Evolutionary conservation across 345 rosid species (phyloP).

Genomic region (Anacardium occidentale): DNA sequence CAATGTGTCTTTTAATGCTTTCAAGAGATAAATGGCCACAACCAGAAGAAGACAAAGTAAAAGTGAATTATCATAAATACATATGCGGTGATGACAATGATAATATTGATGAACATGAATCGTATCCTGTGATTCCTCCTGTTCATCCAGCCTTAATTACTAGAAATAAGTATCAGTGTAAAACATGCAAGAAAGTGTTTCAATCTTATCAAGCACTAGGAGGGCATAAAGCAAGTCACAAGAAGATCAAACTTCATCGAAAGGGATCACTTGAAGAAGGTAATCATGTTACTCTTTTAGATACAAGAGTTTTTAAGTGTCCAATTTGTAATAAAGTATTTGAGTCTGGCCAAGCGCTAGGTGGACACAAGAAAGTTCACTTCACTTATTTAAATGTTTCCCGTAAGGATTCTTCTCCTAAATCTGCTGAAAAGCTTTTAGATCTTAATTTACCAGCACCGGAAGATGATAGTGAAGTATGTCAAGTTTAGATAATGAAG

Average conservation of each 20-base stretch:
- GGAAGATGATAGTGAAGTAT: conserved; percentile 25
- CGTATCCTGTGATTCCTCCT: background rate
- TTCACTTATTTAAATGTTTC: conserved; percentile 17
- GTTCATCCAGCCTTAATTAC: background rate
- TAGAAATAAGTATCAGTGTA: conserved; percentile 38
- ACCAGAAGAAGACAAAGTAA: conserved; percentile 11
- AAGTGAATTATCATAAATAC: background rate
- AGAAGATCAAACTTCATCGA: conserved; percentile 20
- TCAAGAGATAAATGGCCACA: conserved; percentile 39
- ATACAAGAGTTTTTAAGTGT: conserved; percentile 28
- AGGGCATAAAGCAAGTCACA: conserved; percentile 70
- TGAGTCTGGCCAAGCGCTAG: conserved; percentile 60
- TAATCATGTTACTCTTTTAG: background rate
- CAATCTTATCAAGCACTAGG: conserved; percentile 65
- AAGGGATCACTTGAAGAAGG: background rate
- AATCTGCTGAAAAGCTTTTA: conserved; percentile 11
- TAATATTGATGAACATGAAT: background rate
- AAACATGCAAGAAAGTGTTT: conserved; percentile 50
- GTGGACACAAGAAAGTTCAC: conserved; percentile 64
- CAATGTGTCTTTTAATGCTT: conserved; percentile 45
- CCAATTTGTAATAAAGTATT: conserved; percentile 45
- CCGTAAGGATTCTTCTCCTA: background rate
- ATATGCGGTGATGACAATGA: background rate
- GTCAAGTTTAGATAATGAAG: conserved; percentile 1
- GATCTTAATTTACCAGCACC: conserved; percentile 46